Evolutionary conservation across 2,329 filamentous ascomycete species (phyloP).

Genomic region (Mollisia scopiformis): DNA sequence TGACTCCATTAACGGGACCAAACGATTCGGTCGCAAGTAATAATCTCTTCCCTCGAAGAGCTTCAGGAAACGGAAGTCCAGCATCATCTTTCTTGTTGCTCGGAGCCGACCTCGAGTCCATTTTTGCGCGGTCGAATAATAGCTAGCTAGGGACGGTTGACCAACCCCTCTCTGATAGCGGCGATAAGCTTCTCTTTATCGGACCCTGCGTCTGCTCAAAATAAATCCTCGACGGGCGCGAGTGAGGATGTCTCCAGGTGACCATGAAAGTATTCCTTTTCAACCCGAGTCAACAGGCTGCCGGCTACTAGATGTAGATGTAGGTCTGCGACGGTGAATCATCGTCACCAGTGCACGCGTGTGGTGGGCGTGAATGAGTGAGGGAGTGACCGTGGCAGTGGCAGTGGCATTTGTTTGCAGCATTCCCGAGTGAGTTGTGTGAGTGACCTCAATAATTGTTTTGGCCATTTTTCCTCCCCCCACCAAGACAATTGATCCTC

Average conservation of each 20-base stretch:
- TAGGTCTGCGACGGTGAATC: no score
- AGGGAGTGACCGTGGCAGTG: no score
- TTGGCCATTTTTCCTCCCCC: background rate
- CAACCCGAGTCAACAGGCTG: no score
- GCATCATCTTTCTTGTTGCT: background rate
- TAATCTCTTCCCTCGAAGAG: constrained; percentile 62
- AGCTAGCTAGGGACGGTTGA: background rate
- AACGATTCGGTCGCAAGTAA: constrained; percentile 73
- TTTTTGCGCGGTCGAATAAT: background rate
- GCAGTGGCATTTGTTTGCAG: background rate
- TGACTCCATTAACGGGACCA: constrained; percentile 75
- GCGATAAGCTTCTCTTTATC: constrained; percentile 1
- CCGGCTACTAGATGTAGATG: no score
- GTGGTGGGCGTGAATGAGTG: no score
- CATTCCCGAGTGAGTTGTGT: no score
- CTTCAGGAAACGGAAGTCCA: constrained; percentile 41
- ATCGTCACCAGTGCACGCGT: no score
- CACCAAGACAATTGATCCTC: background rate
- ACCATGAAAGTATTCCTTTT: background rate
- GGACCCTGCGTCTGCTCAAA: background rate
- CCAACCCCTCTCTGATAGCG: background rate
- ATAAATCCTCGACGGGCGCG: background rate
- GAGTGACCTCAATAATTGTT: background rate
- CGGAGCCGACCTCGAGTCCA: background rate
- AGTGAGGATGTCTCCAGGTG: background rate